These are phyloP conservation scores for Cyclospora cayetanensis DNA, from an alignment of 169 alveolate species.

Conservation along the genomic window DNA sequence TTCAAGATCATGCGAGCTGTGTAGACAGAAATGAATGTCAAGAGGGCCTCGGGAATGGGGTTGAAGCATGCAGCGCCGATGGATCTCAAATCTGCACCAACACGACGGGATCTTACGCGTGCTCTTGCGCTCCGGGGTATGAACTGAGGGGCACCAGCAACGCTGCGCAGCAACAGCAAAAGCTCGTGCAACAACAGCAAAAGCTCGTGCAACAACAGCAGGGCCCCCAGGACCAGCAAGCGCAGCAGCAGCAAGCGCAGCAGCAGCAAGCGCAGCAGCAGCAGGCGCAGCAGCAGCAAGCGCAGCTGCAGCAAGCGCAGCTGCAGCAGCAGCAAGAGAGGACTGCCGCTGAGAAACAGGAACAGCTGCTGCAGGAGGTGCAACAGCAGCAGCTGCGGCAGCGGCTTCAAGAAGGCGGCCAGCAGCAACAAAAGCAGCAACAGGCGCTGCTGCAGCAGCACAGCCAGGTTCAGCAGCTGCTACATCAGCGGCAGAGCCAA, in stretches of 20 bases:
- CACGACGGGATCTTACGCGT: background rate
- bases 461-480: background rate
- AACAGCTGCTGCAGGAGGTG: background rate
- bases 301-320: background rate
- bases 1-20: background rate
- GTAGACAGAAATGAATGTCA: constrained; percentile 29
- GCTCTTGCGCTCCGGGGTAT: constrained; percentile 8
- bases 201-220: background rate
- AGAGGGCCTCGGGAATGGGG: constrained; percentile 13
- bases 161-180: background rate
- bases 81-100: constrained; percentile 33
- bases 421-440: background rate
- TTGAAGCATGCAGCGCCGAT: background rate
- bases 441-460: background rate
- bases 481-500: background rate
- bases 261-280: background rate
- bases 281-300: background rate
- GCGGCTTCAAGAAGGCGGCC: background rate
- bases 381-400: background rate
- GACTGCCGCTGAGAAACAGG: background rate
- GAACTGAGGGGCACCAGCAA: background rate
- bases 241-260: background rate
- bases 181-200: constrained; percentile 11
- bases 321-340: background rate
- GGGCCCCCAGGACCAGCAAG: background rate